Conservation (phyloP, 768 basidiomycete genomes). For the Leccinellum albellum region DNA sequence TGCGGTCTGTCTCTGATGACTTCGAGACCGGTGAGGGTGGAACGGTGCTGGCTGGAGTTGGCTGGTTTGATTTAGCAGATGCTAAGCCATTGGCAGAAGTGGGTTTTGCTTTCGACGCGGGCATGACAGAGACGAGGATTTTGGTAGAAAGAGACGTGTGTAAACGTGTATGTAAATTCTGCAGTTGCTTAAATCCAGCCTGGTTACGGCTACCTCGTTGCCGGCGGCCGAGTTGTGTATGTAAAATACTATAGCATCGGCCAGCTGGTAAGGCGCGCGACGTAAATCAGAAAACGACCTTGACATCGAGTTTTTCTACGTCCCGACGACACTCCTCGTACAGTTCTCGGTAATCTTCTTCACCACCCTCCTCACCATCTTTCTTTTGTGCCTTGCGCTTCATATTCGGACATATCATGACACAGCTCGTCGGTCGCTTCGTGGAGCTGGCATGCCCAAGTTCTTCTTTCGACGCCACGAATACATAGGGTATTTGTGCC, state of each 20-base stretch:
- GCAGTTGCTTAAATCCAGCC: too few relatives aligned
- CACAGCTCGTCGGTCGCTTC: conserved; percentile 97
- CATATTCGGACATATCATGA: conserved; percentile 85
- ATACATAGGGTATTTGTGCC: conserved; percentile 84
- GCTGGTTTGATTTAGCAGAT: conserved; percentile 21
- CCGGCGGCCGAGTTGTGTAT: neutral
- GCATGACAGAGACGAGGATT: conserved; percentile 28
- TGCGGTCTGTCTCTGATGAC: conserved; percentile 15
- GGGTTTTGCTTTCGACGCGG: conserved; percentile 54
- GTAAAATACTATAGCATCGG: neutral
- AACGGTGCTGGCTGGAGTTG: conserved; percentile 26
- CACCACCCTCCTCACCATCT: conserved; percentile 57
- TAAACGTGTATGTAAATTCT: conserved; percentile 11
- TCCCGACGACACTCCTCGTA: conserved; percentile 86
- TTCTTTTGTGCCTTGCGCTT: conserved; percentile 69
- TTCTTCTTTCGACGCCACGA: conserved; percentile 90
- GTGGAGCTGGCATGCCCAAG: conserved; percentile 94
- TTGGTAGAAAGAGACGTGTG: conserved; percentile 15
- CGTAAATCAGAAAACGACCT: conserved; percentile 54
- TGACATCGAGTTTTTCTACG: conserved; percentile 75
- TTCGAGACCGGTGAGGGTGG: conserved; percentile 27
- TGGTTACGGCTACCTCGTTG: neutral
- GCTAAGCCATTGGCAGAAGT: conserved; percentile 46
- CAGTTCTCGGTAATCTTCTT: conserved; percentile 82
- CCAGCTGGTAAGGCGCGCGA: neutral